Percentiles rank a stretch among this genome's conserved stretches.
These are phyloP conservation scores for Neurospora sp. DNA, from an alignment of 495 filamentous ascomycete species.

Conservation along the genomic window DNA sequence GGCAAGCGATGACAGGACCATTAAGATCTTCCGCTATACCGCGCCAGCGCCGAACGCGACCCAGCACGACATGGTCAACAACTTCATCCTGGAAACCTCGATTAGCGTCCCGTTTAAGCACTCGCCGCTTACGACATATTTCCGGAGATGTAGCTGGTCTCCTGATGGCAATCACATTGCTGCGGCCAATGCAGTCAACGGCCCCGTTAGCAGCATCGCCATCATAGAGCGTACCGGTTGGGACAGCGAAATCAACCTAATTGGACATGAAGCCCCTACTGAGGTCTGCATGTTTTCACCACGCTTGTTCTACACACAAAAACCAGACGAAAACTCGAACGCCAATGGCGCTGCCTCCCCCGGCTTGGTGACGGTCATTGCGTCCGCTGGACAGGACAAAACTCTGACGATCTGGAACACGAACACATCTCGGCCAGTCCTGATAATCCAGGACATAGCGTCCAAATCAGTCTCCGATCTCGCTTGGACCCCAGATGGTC, in stretches of 20 bases:
- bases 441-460: constrained; percentile 78
- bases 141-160: constrained; percentile 92
- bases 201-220: constrained; percentile 91
- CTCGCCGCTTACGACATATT: constrained; percentile 92
- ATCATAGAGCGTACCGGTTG: constrained; percentile 87
- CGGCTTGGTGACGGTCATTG: constrained; percentile 80
- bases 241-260: constrained; percentile 95
- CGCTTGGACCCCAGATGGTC: constrained; percentile 89
- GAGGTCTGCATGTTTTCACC: constrained; percentile 97
- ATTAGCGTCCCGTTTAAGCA: constrained; percentile 76
- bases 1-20: constrained; percentile 89
- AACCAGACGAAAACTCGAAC: constrained; percentile 38
- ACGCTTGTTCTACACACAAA: constrained; percentile 65
- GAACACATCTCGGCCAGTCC: constrained; percentile 77
- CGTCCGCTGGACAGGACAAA: constrained; percentile 93
- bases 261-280: constrained; percentile 92
- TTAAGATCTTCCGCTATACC: constrained; percentile 94
- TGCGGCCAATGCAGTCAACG: constrained; percentile 92
- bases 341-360: constrained; percentile 20
- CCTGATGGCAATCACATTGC: constrained; percentile 96
- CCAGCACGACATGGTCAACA: constrained; percentile 86
- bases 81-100: constrained; percentile 82
- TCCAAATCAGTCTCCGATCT: constrained; percentile 88
- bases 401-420: constrained; percentile 96
- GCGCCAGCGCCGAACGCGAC: constrained; percentile 87